phyloP scores from a whole-genome alignment of 352 stramenopile genomes.

The Pythium plurisporium region DNA sequence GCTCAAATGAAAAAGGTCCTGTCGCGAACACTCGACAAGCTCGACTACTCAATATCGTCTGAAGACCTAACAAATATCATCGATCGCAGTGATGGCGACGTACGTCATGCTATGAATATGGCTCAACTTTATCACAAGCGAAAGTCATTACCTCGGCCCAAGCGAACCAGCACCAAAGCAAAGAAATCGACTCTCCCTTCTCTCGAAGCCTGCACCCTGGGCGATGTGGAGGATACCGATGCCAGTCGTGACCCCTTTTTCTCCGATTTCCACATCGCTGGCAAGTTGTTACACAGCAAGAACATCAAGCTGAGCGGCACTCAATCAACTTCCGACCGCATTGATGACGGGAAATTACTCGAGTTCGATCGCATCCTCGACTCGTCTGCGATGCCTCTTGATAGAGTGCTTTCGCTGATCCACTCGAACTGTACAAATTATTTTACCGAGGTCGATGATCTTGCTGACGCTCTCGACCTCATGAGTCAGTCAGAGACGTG shows the following conservation, averaged over 20 bases:
- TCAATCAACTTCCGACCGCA: background rate
- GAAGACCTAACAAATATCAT: slow-evolving; percentile 44
- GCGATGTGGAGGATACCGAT: slow-evolving; percentile 3
- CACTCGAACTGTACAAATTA: slow-evolving; percentile 70
- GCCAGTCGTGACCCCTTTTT: slow-evolving; percentile 61
- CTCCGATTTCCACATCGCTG: slow-evolving; percentile 78
- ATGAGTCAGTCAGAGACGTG: slow-evolving; percentile 71
- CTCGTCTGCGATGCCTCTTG: slow-evolving; percentile 45
- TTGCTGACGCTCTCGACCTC: slow-evolving; percentile 50
- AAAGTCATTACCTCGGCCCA: background rate
- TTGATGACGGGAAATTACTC: slow-evolving; percentile 4
- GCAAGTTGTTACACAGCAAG: slow-evolving; percentile 65
- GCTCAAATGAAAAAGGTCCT: slow-evolving; percentile 75
- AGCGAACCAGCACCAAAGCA: slow-evolving; percentile 4
- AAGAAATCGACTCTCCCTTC: background rate
- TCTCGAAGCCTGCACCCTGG: background rate
- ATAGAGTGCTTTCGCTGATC: slow-evolving; percentile 58
- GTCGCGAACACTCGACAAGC: slow-evolving; percentile 30
- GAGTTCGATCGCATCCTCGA: slow-evolving; percentile 53
- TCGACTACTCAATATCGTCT: slow-evolving; percentile 27
- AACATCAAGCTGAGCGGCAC: slow-evolving; percentile 15
- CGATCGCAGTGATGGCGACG: slow-evolving; percentile 63
- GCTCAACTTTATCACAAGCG: slow-evolving; percentile 43
- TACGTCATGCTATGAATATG: slow-evolving; percentile 79
- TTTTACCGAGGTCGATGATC: slow-evolving; percentile 72